phyloP scores from a whole-genome alignment of 1,284 basidiomycete species.

The Kwoniella shivajii region DNA sequence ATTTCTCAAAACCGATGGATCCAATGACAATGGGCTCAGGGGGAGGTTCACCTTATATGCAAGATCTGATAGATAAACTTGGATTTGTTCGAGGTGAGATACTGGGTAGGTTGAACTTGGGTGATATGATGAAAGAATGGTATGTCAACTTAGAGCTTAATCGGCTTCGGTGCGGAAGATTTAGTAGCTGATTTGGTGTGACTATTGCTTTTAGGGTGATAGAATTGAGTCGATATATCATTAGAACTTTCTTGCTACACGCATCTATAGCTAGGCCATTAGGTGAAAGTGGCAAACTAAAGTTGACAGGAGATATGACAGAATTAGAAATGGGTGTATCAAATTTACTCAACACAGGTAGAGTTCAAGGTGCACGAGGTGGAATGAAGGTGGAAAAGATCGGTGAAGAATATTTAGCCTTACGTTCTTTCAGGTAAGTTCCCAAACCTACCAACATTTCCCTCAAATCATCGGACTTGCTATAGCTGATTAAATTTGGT shows the following conservation, averaged over 20 bases:
- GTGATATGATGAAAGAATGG: constrained; percentile 72
- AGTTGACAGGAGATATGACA: constrained; percentile 92
- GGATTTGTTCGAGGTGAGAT: constrained; percentile 75
- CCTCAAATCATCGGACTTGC: neutral
- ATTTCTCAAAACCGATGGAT: constrained; percentile 72
- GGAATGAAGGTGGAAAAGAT: constrained; percentile 68
- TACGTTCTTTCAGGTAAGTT: constrained; percentile 76
- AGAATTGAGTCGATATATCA: constrained; percentile 70
- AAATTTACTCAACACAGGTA: constrained; percentile 65
- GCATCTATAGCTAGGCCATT: constrained; percentile 83
- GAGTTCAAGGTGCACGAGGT: constrained; percentile 60
- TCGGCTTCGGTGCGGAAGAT: neutral
- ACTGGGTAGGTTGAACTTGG: constrained; percentile 68
- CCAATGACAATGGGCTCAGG: constrained; percentile 60
- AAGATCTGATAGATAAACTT: constrained; percentile 83
- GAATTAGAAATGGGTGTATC: constrained; percentile 88
- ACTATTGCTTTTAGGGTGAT: constrained; percentile 60
- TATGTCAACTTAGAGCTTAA: constrained; percentile 52
- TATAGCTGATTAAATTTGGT: neutral
- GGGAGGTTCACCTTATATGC: constrained; percentile 79
- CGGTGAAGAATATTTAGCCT: constrained; percentile 75
- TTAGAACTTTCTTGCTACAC: constrained; percentile 83
- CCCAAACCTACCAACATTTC: neutral
- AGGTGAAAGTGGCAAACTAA: constrained; percentile 84
- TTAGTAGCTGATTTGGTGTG: neutral